Percentiles rank a stretch among this genome's conserved stretches.
These are phyloP conservation scores for Coemansia erecta DNA, from an alignment of 192 early-diverging fungal genomes.

Conservation along the genomic window DNA sequence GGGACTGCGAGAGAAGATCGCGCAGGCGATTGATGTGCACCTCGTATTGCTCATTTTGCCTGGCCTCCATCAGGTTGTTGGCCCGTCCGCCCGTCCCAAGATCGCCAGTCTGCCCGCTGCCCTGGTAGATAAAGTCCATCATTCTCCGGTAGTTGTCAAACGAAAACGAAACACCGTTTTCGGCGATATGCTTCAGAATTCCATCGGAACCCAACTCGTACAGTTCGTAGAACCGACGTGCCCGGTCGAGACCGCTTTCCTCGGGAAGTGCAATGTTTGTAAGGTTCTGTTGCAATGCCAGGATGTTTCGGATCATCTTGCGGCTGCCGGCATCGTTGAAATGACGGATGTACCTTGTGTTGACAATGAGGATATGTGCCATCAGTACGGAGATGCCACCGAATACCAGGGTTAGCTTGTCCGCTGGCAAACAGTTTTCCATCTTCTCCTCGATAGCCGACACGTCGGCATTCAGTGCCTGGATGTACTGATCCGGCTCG, in stretches of 20 bases:
- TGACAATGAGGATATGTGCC: slow-evolving; percentile 63
- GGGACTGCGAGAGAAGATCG: slow-evolving; percentile 28
- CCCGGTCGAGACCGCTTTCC: slow-evolving; percentile 66
- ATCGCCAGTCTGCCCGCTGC: slow-evolving; percentile 26
- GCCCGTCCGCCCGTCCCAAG: slow-evolving; percentile 20
- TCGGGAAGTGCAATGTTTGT: slow-evolving; percentile 71
- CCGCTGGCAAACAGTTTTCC: slow-evolving; percentile 57
- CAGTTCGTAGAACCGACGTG: slow-evolving; percentile 73
- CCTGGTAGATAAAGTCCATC: slow-evolving; percentile 66
- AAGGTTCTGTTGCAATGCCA: slow-evolving; percentile 84
- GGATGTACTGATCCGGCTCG: slow-evolving; percentile 89
- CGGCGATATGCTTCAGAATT: slow-evolving; percentile 59
- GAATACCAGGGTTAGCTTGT: slow-evolving; percentile 74
- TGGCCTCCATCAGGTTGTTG: slow-evolving; percentile 27
- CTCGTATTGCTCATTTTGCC: slow-evolving; percentile 31
- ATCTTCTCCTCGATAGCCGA: slow-evolving; percentile 74
- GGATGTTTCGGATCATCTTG: slow-evolving; percentile 81
- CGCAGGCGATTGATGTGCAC: slow-evolving; percentile 31
- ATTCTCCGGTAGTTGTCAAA: slow-evolving; percentile 82
- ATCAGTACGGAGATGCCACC: slow-evolving; percentile 78
- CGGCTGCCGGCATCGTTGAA: slow-evolving; percentile 66
- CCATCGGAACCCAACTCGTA: slow-evolving; percentile 61
- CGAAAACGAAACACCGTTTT: slow-evolving; percentile 60
- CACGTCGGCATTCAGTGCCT: slow-evolving; percentile 76
- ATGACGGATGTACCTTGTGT: slow-evolving; percentile 66